phyloP scores from a whole-genome alignment of 2,329 filamentous ascomycete genomes.

The Talaromyces pinophilus region DNA sequence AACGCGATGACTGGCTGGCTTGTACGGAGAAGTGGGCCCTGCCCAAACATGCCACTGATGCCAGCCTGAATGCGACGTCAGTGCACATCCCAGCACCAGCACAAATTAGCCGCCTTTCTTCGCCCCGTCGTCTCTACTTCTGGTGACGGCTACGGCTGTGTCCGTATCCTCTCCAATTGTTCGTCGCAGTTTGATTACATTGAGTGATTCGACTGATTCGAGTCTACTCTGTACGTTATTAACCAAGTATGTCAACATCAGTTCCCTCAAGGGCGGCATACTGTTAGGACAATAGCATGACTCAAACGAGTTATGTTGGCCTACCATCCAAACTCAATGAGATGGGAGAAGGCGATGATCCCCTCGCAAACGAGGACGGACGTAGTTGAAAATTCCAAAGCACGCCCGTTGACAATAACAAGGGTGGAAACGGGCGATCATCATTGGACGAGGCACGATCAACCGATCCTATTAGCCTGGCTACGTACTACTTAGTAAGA shows the following conservation, averaged over 20 bases:
- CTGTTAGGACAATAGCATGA: not conserved
- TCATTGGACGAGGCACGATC: not conserved
- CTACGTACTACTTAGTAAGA: not conserved
- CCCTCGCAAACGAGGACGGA: not conserved
- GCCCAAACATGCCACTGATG: not conserved
- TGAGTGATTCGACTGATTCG: not conserved
- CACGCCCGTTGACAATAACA: slow-evolving; percentile 1
- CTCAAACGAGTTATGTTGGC: slow-evolving; percentile 2
- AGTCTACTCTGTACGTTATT: not conserved
- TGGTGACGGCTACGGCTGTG: too few species aligned
- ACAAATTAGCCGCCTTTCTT: slow-evolving; percentile 2
- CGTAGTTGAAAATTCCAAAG: not conserved
- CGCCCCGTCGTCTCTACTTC: too few species aligned
- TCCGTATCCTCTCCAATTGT: not conserved
- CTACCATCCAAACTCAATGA: not conserved
- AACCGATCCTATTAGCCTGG: not conserved
- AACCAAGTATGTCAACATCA: not conserved
- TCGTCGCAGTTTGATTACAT: not conserved
- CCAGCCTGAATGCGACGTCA: slow-evolving; percentile 9
- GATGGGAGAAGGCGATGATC: not conserved
- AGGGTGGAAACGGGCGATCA: not conserved
- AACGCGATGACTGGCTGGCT: slow-evolving; percentile 6
- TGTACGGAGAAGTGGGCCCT: not conserved
- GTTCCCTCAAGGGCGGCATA: not conserved
- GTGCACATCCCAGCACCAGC: slow-evolving; percentile 4